Conservation (phyloP, 2,329 filamentous ascomycete genomes). For the Colletotrichum sp. region DNA sequence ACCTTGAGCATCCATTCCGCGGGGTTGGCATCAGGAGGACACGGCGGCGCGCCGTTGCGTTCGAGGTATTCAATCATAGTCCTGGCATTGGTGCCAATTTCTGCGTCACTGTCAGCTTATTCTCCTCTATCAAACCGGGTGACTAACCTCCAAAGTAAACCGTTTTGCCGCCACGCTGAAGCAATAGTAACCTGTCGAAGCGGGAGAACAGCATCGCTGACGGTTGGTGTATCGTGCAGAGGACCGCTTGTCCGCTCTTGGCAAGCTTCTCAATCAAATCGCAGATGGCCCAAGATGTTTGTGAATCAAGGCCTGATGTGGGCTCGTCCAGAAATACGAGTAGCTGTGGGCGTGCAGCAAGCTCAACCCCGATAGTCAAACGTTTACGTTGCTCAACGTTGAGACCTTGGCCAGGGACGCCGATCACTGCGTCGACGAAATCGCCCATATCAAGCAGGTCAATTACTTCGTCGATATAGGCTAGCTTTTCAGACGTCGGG, state of each 20-base stretch:
- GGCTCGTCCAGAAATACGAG: conserved; percentile 80
- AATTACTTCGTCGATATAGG: conserved; percentile 33
- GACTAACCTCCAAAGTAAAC: conserved; percentile 56
- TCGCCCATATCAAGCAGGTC: conserved; percentile 52
- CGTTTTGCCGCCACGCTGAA: conserved; percentile 60
- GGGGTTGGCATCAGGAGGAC: conserved; percentile 62
- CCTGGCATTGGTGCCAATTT: conserved; percentile 43
- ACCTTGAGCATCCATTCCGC: conserved; percentile 70
- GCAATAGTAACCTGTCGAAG: conserved; percentile 60
- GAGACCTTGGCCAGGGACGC: conserved; percentile 64
- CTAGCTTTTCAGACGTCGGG: conserved; percentile 34
- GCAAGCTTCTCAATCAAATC: conserved; percentile 72
- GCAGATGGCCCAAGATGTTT: conserved; percentile 78
- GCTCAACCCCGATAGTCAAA: conserved; percentile 77
- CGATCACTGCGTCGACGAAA: conserved; percentile 73
- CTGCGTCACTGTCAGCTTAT: background rate
- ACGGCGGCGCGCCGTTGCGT: conserved; percentile 60
- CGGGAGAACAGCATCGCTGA: conserved; percentile 48
- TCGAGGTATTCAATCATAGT: conserved; percentile 64
- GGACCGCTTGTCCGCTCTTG: conserved; percentile 45
- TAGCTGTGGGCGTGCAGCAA: conserved; percentile 74
- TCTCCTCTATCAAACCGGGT: too few species aligned
- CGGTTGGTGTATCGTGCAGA: conserved; percentile 54
- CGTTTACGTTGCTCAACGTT: conserved; percentile 55
- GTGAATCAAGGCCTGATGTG: conserved; percentile 76